Conservation (phyloP, 768 basidiomycete species). For the Naematelia encephala region DNA sequence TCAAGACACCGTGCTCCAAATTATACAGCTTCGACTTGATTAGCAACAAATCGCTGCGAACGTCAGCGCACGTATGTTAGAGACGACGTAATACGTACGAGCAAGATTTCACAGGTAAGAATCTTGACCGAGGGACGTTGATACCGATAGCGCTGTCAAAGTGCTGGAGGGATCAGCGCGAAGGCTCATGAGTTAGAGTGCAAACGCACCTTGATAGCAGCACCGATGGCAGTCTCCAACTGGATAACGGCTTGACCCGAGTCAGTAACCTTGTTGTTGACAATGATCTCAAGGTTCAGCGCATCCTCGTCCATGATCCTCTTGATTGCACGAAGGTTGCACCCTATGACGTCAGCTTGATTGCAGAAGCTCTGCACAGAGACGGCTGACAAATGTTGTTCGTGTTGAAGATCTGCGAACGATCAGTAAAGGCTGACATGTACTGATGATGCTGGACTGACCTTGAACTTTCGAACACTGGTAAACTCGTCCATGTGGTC, state of each 20-base stretch:
- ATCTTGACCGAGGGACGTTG: constrained; percentile 89
- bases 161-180: constrained; percentile 15
- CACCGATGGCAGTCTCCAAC: constrained; percentile 89
- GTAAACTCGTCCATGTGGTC: constrained; percentile 96
- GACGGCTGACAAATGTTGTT: constrained; percentile 56
- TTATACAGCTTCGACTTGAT: constrained; percentile 93
- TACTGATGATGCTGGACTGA: constrained; percentile 63
- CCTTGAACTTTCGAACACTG: constrained; percentile 80
- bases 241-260: constrained; percentile 82
- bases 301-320: constrained; percentile 77
- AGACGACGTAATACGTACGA: constrained; percentile 53
- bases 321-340: constrained; percentile 67
- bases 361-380: not conserved
- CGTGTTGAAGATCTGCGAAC: constrained; percentile 25
- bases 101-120: constrained; percentile 78
- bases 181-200: not conserved
- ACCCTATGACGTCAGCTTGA: constrained; percentile 37
- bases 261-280: constrained; percentile 69
- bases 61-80: constrained; percentile 46
- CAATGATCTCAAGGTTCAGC: constrained; percentile 91
- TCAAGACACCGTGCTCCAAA: constrained; percentile 77
- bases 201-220: constrained; percentile 66
- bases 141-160: constrained; percentile 78
- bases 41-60: constrained; percentile 58
- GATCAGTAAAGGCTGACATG: constrained; percentile 51